Percentiles rank a stretch among this genome's conserved stretches.
These are phyloP conservation scores for Salix dunnii DNA, from an alignment of 345 rosid genomes.

Conservation along the genomic window DNA sequence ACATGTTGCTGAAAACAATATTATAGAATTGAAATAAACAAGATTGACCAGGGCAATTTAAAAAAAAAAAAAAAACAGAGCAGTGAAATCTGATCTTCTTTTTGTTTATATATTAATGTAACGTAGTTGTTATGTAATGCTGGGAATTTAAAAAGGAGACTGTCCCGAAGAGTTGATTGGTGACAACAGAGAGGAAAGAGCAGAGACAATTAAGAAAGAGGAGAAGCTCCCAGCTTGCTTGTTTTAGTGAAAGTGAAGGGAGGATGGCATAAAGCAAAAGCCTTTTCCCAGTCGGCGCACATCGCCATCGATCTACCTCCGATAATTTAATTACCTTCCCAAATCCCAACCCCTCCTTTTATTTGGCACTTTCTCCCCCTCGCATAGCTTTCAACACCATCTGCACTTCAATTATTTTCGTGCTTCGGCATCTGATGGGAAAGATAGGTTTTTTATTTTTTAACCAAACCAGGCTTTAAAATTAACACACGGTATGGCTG, in stretches of 20 bases:
- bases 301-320: slow-evolving; percentile 15
- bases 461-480: background rate
- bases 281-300: slow-evolving; percentile 6
- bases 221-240: slow-evolving; percentile 21
- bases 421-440: background rate
- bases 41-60: too few relatives aligned
- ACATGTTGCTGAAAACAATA: too few relatives aligned
- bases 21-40: too few relatives aligned
- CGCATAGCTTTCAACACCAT: slow-evolving; percentile 13
- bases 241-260: slow-evolving; percentile 41
- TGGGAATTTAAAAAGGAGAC: background rate
- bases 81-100: too few relatives aligned
- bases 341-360: background rate
- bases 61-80: too few relatives aligned
- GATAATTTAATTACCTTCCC: background rate
- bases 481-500: background rate
- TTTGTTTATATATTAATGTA: too few relatives aligned
- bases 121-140: background rate
- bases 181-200: slow-evolving; percentile 28
- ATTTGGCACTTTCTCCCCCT: background rate
- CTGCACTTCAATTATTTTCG: background rate
- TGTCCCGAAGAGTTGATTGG: slow-evolving; percentile 30
- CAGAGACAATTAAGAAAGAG: slow-evolving; percentile 30
- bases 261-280: slow-evolving; percentile 20
- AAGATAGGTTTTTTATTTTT: background rate